Evolutionary conservation across 2,329 filamentous ascomycete genomes (phyloP), one percentile per base, ranked within the genome.

Genomic region (Golovinomyces cichoracearum): DNA sequence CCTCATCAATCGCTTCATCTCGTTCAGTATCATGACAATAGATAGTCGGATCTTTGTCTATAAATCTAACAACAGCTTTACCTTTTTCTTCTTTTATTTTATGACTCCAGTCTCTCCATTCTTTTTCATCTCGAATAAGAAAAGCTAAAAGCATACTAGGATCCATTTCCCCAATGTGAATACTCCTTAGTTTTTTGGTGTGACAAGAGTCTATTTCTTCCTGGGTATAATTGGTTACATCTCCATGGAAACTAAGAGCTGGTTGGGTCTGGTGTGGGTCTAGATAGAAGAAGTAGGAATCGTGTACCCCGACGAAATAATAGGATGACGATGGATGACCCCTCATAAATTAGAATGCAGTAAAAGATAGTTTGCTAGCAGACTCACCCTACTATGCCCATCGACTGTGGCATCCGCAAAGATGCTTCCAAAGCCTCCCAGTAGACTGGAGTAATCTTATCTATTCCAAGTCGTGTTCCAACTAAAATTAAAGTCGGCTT

Each of bases 81-180:
- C 83, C 82, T 56, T 82, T 76, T 7, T 81, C 76, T 55, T 80
- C 74, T 55, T 75, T 75, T 2, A 93, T 71, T n/a, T 75, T 72
- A 50, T 73, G 68, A 58, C 83, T 80, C 86, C 86, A 95, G 48
- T 75, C 72, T 35, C 71, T 65, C 80, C 88, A 95, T 55, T 98
- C 90, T 40, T 78, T 71, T 56, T 88, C 78, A 50, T 82, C 75
- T 37, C 71, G 73, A 52, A 98, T 85, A 31, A 98, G 65, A 58
- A 95, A 95, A 4, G 84, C 88, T 54, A 98, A 83, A 38, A 98
- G 66, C 90, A 98, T 98, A 59, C 85, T 94, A 0, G 90, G 90
- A 58, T 98, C 90, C 83, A 98, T 90, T 59, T 95, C 86, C 51
- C 77, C 76, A 45, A 98, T 72, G 55, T 90, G 79, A 26, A 98